Evolutionary conservation across 495 filamentous ascomycete genomes (phyloP), one percentile per base, ranked within the genome.

Genomic region (Penicillium herquei): DNA sequence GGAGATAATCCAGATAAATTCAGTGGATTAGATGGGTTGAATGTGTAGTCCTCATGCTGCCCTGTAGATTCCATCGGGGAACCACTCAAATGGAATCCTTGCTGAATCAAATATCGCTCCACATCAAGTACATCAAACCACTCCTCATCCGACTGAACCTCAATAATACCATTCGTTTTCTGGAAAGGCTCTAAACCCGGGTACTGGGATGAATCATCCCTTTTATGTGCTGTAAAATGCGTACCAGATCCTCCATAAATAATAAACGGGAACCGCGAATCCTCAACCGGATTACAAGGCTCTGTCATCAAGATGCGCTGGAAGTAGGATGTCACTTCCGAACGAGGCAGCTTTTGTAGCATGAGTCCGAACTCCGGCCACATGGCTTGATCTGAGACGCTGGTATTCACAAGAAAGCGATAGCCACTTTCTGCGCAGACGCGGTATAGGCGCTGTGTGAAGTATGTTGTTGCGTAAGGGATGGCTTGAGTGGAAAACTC

Each of bases 101-200:
- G 32, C 9, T 42, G 52, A 14, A 49, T 16, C 44, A 65, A 16
- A 39, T 47, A 65, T 30, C 62, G 43, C 40, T 65, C 58, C 10
- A 65, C 39, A 52, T 65, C 62, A 37, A 58, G 51, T 14, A 62
- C 52, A 49, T 65, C 62, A 26, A 65, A 65, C 58, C 58, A 65
- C 43, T 62, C 31, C 32, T 65, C 58, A 18, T 65, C 55, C 12
- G 46, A 57, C 35, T 31, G 34, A 47, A 62, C 9, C 21, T 54
- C 33, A 21, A 2, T 39, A 13, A 61, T 52, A 1, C 62, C 62
- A 52, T 65, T 65, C 16, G 62, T 54, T 26, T 7, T 51, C 35
- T 53, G 43, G 35, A 61, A 58, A 6, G 14, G 49, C 14, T 37
- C 9, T 37, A 13, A 37, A 13, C 9, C 34, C 12, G 34, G 34